Base-by-base conservation (phyloP, 306 rosid genomes). In the Castanospermum australe region DNA sequence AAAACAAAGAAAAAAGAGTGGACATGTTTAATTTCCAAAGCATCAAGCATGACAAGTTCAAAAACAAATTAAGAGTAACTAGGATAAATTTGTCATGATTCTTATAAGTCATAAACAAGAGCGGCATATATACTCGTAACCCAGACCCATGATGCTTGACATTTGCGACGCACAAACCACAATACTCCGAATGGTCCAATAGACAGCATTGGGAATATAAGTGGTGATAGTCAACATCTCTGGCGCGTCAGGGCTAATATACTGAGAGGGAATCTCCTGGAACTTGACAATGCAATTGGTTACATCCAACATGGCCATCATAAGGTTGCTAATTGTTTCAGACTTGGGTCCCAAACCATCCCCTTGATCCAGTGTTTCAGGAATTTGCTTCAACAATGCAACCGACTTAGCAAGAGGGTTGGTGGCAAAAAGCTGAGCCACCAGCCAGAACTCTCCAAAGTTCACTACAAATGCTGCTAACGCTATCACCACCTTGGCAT, bases 101-200 rank as follows among this genome's bases (percentile, higher is more conserved):
- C 30, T 73, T 7, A 41, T 18, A 2, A 42, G 67, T n/a, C 4
- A n/a, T 17, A 2, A 76, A 65, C 54, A 76, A 22, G 15, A 56
- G 30, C 55, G 45, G 28, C 13, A 18, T 7, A 28, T 80, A 71
- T 84, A 89, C 96, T 83, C 89, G 5, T 82, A 84, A 64, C 82
- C 86, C 38, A 74, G 44, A 78, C 87, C 87, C 5, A 84, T 74
- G 48, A 92, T 76, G 79, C 79, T 86, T 36, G 76, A 20, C 69
- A 87, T 56, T 18, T 88, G 97, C 0, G 90, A 85, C 4, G 89
- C 91, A 75, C 85, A 88, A 7, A 83, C 74, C 17, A 92, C 85
- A 44, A 83, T 81, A 78, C 97, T 66, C 59, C 90, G 75, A 78
- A 90, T 79, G 61, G 89, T 86, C 97, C 97, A 92, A 84, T 92